phyloP scores from a whole-genome alignment of 2,329 filamentous ascomycete genomes.

The Niveomyces coronatus region DNA sequence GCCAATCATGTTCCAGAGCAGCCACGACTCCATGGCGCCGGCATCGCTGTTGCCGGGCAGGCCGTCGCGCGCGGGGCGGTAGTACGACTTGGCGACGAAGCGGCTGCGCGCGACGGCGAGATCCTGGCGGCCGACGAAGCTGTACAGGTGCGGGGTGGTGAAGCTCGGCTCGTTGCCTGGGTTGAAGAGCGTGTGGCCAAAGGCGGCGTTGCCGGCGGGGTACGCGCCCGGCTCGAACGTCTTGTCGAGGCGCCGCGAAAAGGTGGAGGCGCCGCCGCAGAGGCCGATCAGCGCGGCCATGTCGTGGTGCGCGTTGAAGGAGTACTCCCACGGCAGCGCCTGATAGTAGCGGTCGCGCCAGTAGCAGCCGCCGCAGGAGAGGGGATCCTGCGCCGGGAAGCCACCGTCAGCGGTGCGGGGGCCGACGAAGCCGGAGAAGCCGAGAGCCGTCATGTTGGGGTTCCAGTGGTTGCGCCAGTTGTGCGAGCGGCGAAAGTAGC shows the following conservation, averaged over 20 bases:
- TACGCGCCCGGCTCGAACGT: conserved; percentile 44
- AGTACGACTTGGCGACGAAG: conserved; percentile 48
- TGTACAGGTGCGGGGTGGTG: conserved; percentile 58
- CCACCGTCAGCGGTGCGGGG: conserved; percentile 44
- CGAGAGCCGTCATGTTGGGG: conserved; percentile 41
- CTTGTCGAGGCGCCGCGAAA: conserved; percentile 48
- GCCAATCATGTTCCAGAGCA: conserved; percentile 59
- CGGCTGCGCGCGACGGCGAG: conserved; percentile 49
- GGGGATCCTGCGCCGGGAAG: conserved; percentile 45
- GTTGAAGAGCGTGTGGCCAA: conserved; percentile 51
- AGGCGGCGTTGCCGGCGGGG: conserved; percentile 29
- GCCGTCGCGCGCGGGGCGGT: conserved; percentile 42
- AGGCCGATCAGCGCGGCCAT: conserved; percentile 41
- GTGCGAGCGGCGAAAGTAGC: conserved; percentile 51
- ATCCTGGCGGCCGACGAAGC: conserved; percentile 54
- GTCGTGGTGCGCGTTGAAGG: conserved; percentile 60
- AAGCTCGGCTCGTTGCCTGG: conserved; percentile 60
- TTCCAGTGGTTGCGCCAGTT: conserved; percentile 71
- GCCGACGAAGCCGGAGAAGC: conserved; percentile 56
- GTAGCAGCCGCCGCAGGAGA: conserved; percentile 53
- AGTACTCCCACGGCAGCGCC: conserved; percentile 54
- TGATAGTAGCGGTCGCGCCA: conserved; percentile 52
- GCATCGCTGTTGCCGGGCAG: conserved; percentile 63
- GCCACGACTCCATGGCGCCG: conserved; percentile 62
- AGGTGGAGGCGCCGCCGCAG: conserved; percentile 43